Evolutionary conservation across 805 yeast genomes (phyloP).

Genomic region (Saccharomycopsis babjevae): DNA sequence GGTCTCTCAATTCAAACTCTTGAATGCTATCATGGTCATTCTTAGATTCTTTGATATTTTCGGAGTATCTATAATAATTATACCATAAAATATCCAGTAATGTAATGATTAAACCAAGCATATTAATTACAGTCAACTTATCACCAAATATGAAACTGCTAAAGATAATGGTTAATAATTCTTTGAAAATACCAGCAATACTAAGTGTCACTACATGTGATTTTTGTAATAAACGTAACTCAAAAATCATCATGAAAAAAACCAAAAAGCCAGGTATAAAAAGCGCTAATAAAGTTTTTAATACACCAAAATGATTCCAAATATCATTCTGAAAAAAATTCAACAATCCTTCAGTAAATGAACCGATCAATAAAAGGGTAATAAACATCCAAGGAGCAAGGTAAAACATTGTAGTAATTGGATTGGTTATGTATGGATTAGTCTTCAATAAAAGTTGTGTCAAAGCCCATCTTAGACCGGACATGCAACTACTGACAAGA

Average conservation of each 20-base stretch:
- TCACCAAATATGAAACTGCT: conserved; percentile 69
- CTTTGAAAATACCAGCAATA: conserved; percentile 89
- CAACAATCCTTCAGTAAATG: conserved; percentile 45
- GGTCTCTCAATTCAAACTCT: not conserved
- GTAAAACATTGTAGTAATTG: conserved; percentile 75
- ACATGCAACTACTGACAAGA: conserved; percentile 64
- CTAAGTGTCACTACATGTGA: conserved; percentile 81
- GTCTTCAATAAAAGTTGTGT: conserved; percentile 71
- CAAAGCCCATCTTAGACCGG: conserved; percentile 92
- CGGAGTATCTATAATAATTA: conserved; percentile 50
- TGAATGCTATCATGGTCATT: not conserved
- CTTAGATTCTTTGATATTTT: conserved; percentile 15
- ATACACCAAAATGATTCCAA: conserved; percentile 54
- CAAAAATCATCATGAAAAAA: conserved; percentile 81
- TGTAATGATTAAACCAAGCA: conserved; percentile 65
- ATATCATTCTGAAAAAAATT: conserved; percentile 43
- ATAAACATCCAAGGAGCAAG: conserved; percentile 77
- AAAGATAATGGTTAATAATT: conserved; percentile 67
- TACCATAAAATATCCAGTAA: conserved; percentile 75
- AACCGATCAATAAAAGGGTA: conserved; percentile 51
- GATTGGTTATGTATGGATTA: conserved; percentile 53
- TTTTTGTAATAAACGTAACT: conserved; percentile 69
- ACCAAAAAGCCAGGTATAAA: conserved; percentile 80
- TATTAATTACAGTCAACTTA: conserved; percentile 51
- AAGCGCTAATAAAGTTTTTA: conserved; percentile 46